A percentile compares a stretch with the other conserved stretches of the same genome.
Evolutionary conservation across 2,329 filamentous ascomycete species (phyloP).

Genomic region (Aspergillus bombycis): DNA sequence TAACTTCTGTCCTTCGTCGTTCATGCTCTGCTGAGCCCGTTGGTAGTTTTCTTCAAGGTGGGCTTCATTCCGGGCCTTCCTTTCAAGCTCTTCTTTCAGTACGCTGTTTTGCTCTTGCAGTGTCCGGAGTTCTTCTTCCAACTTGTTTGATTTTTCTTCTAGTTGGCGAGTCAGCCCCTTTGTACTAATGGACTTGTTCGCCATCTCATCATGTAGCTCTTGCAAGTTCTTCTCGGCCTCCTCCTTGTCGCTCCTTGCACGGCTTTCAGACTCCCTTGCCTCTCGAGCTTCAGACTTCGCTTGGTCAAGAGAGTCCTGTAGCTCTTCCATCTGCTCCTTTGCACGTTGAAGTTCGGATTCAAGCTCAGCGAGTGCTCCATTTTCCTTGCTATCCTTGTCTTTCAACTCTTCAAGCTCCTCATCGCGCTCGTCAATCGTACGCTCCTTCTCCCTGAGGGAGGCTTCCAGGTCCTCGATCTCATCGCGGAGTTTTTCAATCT

Average conservation of each 20-base stretch:
- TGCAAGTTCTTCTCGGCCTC: slow-evolving; percentile 59
- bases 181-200: slow-evolving; percentile 76
- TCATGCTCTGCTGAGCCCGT: slow-evolving; percentile 43
- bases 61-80: slow-evolving; percentile 46
- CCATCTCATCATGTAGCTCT: slow-evolving; percentile 73
- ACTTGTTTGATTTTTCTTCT: slow-evolving; percentile 68
- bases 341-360: slow-evolving; percentile 54
- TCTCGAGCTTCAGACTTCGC: slow-evolving; percentile 41
- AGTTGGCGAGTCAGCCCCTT: slow-evolving; percentile 75
- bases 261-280: slow-evolving; percentile 49
- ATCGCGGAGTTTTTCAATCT: slow-evolving; percentile 69
- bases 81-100: slow-evolving; percentile 49
- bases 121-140: slow-evolving; percentile 67
- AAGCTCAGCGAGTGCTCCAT: slow-evolving; percentile 48
- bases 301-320: slow-evolving; percentile 46
- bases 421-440: slow-evolving; percentile 71
- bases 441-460: slow-evolving; percentile 75
- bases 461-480: slow-evolving; percentile 76
- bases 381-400: slow-evolving; percentile 48
- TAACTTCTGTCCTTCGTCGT: slow-evolving; percentile 40
- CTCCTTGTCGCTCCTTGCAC: slow-evolving; percentile 56
- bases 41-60: slow-evolving; percentile 56
- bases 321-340: slow-evolving; percentile 47
- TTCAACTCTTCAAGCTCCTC: slow-evolving; percentile 73
- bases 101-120: slow-evolving; percentile 50